Evolutionary conservation across 1,284 basidiomycete genomes (phyloP).

Genomic region (Anthracocystis setariae): DNA sequence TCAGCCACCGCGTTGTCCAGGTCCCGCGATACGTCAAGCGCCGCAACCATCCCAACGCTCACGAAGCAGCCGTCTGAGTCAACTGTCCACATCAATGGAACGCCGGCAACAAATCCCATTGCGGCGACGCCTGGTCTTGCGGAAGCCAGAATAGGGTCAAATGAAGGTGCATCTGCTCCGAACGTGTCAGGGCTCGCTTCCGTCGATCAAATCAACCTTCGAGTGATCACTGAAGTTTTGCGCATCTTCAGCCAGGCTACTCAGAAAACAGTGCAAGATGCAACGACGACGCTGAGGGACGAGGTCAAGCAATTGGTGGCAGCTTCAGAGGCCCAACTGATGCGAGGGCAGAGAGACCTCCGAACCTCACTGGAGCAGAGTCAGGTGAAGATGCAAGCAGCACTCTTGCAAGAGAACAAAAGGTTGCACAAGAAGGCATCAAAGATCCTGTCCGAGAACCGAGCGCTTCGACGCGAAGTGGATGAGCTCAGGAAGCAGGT

Average conservation of each 20-base stretch:
- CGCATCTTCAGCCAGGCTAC: constrained; percentile 28
- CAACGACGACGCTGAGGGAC: constrained; percentile 3
- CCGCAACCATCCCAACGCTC: not conserved
- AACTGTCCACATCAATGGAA: too few species aligned
- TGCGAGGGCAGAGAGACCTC: not conserved
- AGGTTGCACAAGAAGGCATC: constrained; percentile 1
- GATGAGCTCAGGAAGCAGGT: constrained; percentile 8
- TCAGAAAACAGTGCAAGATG: constrained; percentile 10
- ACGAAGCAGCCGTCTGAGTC: too few species aligned
- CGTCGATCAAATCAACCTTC: constrained; percentile 13
- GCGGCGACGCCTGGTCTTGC: constrained; percentile 7
- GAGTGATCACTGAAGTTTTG: constrained; percentile 30
- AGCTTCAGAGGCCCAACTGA: not conserved
- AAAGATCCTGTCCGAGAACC: not conserved
- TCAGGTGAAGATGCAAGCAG: not conserved
- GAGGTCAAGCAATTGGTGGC: constrained; percentile 1
- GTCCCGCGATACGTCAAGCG: not conserved
- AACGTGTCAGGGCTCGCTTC: constrained; percentile 6
- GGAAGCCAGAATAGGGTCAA: not conserved
- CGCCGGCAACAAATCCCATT: constrained; percentile 7
- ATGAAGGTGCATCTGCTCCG: not conserved
- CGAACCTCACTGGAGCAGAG: constrained; percentile 1
- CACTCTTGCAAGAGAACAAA: constrained; percentile 1
- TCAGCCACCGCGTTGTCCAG: not conserved
- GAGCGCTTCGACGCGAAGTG: constrained; percentile 1